phyloP scores from a whole-genome alignment of 2,329 filamentous ascomycete species.

The Escovopsis sp. region DNA sequence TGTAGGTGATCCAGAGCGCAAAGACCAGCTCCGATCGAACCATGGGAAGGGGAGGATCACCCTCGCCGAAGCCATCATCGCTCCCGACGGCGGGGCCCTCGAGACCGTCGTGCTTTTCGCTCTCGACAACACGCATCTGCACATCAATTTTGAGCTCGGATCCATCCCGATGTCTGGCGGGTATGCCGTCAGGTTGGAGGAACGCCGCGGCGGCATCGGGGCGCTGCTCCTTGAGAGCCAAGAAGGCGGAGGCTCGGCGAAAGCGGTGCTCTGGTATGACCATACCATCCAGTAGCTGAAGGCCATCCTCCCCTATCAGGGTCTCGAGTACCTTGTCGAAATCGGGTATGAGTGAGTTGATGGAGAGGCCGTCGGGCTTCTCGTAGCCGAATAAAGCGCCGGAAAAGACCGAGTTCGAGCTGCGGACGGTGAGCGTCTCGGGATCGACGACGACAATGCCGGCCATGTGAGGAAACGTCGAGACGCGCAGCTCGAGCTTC shows the following conservation, averaged over 20 bases:
- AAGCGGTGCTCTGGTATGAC: conserved; percentile 95
- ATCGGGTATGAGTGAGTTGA: conserved; percentile 68
- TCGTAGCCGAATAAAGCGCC: conserved; percentile 82
- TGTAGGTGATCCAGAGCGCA: conserved; percentile 95
- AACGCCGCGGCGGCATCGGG: conserved; percentile 67
- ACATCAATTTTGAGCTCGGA: conserved; percentile 87
- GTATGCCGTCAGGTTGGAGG: conserved; percentile 67
- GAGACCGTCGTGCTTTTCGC: conserved; percentile 57
- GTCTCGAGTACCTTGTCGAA: conserved; percentile 75
- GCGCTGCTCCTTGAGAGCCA: conserved; percentile 70
- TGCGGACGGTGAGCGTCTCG: conserved; percentile 61
- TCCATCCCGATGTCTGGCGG: conserved; percentile 78
- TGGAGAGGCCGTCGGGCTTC: conserved; percentile 62
- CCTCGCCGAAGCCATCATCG: conserved; percentile 23
- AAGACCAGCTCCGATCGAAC: conserved; percentile 66
- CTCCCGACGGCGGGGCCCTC: conserved; percentile 44
- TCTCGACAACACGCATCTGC: conserved; percentile 92
- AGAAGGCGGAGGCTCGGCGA: conserved; percentile 68
- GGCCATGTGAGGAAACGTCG: conserved; percentile 92
- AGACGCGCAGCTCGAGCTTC: conserved; percentile 62
- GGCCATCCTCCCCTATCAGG: conserved; percentile 72
- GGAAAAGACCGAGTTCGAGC: conserved; percentile 89
- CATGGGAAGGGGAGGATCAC: conserved; percentile 29
- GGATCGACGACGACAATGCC: conserved; percentile 90
- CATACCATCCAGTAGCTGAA: conserved; percentile 78